Evolutionary conservation across 208 protist species (phyloP), one percentile per base, ranked within the genome.

Genomic region (Zelonia costaricensis): DNA sequence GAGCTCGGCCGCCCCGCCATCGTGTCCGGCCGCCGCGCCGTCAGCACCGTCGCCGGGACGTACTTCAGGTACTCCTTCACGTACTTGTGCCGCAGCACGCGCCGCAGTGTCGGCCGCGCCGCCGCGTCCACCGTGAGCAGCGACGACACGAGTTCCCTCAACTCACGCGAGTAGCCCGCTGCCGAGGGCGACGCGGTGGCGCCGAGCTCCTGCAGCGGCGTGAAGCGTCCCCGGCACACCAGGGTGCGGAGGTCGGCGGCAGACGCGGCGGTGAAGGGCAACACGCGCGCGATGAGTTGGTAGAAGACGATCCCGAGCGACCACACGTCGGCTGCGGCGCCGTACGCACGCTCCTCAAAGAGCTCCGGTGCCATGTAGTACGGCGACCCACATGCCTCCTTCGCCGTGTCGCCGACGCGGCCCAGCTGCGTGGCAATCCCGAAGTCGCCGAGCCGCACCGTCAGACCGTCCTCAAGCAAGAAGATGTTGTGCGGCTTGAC

Each of bases 251-350:
- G 35, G 20, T 57, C 46, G 9, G 46, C 35, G 12, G 51, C 46
- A n/a, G 45, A 60, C 39, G 68, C 33, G 9, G 65, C 74, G 7
- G 47, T 67, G 43, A 94, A 94, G 4, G 88, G 88, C 18, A 76
- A 59, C 45, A 85, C 60, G 10, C 78, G 69, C 10, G 74, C 56
- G 43, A 98, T 76, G 69, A 98, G 77, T 62, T 98, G 91, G 63
- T 98, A 99, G 8, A 98, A 66, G 9, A 98, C 51, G 3, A 98
- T 94, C 22, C 98, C 98, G 38, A 95, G 74, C 7, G 83, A 88
- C 97, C 98, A 99, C 73, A 97, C 92, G 62, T 99, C 98, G 1
- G 97, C 95, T 23, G 80, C 86, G 35, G 90, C 91, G 56, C 93
- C 93, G 80, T 99, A 97, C 1, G 76, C 65, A 16, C 74, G 71